Base-by-base conservation (phyloP, 2,329 filamentous ascomycete genomes). In the Colletotrichum sp. region DNA sequence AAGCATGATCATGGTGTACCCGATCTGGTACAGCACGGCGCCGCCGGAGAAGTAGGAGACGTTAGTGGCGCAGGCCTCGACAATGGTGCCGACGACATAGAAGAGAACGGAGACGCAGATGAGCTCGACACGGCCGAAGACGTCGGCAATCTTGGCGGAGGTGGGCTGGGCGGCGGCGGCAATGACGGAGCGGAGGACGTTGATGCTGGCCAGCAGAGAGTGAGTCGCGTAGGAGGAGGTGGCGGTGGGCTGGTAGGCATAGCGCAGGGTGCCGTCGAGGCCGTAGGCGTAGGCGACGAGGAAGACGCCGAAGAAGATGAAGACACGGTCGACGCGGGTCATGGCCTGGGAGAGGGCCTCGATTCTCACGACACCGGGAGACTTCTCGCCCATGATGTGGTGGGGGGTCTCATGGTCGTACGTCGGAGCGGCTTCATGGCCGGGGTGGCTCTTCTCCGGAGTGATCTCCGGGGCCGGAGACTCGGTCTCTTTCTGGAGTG, bases 271-370 rank as follows among this genome's bases (percentile, higher is more conserved):
- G 28, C 89, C 89, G 77, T 93, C 91, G 26, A 93, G 86, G 3
- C 90, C 90, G 81, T 93, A 94, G 39, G 88, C 90, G 81, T 93
- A 94, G 13, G 92, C 89, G 69, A 93, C 84, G 36, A 94, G 81
- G 81, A 94, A 93, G 77, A 93, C 86, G 28, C 91, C 87, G 12
- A 89, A 80, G 82, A 93, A 93, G 81, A 94, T 88, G 76, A 87
- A 86, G 75, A 90, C 78, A 34, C 90, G 90, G 80, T 93, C 90
- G 16, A 79, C 75, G 6, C 83, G 77, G 21, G 88, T 91, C 49
- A 93, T 87, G 77, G 90, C 87, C 10, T 86, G 83, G 8, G 88
- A 84, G 63, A 93, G 85, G 34, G 89, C 89, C 82, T 93, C 90
- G 77, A 93, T 89, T 13, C 92, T 89, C n/a, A 82, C 84, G 8